Conservation (phyloP, 768 basidiomycete species). For the Trametes gibbosa region DNA sequence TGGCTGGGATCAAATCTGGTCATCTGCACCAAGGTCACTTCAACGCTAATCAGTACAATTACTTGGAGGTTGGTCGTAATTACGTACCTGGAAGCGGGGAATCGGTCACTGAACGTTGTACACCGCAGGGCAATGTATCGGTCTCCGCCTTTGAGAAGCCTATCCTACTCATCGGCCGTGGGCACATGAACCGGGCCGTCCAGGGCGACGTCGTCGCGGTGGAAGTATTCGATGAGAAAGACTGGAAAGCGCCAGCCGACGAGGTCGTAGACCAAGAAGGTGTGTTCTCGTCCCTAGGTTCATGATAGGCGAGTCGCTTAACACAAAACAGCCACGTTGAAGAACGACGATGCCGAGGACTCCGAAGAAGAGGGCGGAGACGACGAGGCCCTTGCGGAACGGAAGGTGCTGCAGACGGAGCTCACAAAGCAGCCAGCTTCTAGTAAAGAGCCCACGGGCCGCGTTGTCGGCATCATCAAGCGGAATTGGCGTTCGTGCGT, state of each 20-base stretch:
- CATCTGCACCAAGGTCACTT: constrained; percentile 90
- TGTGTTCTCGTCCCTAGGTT: constrained; percentile 32
- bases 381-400: constrained; percentile 29
- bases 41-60: constrained; percentile 94
- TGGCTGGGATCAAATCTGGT: constrained; percentile 83
- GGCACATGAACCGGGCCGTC: constrained; percentile 95
- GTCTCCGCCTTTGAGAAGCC: constrained; percentile 73
- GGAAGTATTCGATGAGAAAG: constrained; percentile 78
- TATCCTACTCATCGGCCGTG: constrained; percentile 80
- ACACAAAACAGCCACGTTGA: constrained; percentile 60
- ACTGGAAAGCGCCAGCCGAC: constrained; percentile 92
- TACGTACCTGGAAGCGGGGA: not conserved
- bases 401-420: constrained; percentile 29
- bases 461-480: constrained; percentile 88
- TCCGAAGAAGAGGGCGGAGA: constrained; percentile 56
- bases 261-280: constrained; percentile 94
- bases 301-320: constrained; percentile 3
- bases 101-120: not conserved
- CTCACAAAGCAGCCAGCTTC: constrained; percentile 30
- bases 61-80: constrained; percentile 68
- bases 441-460: constrained; percentile 88
- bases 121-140: constrained; percentile 69
- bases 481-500: constrained; percentile 93
- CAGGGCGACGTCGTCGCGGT: constrained; percentile 92
- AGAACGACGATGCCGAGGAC: constrained; percentile 84